Evolutionary conservation across 192 early-diverging fungal species (phyloP).

Genomic region (Podila epigama): DNA sequence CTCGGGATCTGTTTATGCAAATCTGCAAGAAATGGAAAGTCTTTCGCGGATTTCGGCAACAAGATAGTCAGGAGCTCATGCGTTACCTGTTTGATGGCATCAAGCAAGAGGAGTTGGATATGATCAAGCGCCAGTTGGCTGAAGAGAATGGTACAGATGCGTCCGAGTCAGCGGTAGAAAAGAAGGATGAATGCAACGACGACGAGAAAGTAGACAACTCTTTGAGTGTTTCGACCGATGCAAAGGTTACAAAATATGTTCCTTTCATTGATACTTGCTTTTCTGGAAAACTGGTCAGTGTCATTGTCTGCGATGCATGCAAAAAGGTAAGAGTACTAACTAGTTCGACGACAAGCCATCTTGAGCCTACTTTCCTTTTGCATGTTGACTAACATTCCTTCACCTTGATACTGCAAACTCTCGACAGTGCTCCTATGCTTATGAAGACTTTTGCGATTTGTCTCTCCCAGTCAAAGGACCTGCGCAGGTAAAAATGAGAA

Average conservation of each 20-base stretch:
- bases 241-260: slow-evolving; percentile 2
- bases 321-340: slow-evolving; percentile 52
- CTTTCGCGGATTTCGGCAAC: slow-evolving; percentile 65
- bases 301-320: slow-evolving; percentile 76
- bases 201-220: background rate
- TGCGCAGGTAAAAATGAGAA: slow-evolving; percentile 1
- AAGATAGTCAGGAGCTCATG: slow-evolving; percentile 77
- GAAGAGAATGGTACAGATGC: slow-evolving; percentile 6
- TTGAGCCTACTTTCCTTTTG: background rate
- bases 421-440: slow-evolving; percentile 54
- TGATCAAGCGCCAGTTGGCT: slow-evolving; percentile 35
- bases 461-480: slow-evolving; percentile 59
- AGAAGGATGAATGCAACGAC: background rate
- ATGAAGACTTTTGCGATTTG: slow-evolving; percentile 70
- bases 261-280: slow-evolving; percentile 74
- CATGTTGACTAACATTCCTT: background rate
- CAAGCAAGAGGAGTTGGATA: slow-evolving; percentile 58
- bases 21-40: slow-evolving; percentile 58
- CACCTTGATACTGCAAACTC: background rate
- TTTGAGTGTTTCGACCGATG: background rate
- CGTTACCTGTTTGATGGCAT: slow-evolving; percentile 68
- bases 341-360: no score
- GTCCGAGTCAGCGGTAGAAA: background rate
- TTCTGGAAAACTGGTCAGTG: slow-evolving; percentile 70
- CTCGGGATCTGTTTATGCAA: slow-evolving; percentile 58